phyloP scores from a whole-genome alignment of 2,329 filamentous ascomycete genomes.

The Boeremia exigua region DNA sequence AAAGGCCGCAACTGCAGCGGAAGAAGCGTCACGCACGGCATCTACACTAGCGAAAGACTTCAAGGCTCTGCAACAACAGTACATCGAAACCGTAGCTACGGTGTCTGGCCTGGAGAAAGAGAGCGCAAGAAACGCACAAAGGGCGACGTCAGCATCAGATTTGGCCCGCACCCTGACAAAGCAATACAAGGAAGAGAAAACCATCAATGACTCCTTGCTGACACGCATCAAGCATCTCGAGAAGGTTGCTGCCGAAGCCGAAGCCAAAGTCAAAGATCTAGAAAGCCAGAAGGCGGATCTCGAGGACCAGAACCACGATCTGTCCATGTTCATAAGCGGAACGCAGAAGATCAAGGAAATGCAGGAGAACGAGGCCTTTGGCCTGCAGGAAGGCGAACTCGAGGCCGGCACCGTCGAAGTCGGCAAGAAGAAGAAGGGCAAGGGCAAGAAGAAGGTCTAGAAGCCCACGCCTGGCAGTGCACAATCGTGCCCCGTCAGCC shows the following conservation, averaged over 20 bases:
- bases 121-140: slow-evolving; percentile 59
- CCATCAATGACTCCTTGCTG: slow-evolving; percentile 80
- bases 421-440: slow-evolving; percentile 35
- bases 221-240: slow-evolving; percentile 76
- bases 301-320: slow-evolving; percentile 83
- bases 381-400: slow-evolving; percentile 68
- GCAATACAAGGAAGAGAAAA: slow-evolving; percentile 84
- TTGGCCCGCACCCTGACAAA: slow-evolving; percentile 78
- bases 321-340: slow-evolving; percentile 86
- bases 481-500: not conserved
- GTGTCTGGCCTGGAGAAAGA: slow-evolving; percentile 76
- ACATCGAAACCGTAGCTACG: slow-evolving; percentile 59
- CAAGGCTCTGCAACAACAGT: slow-evolving; percentile 59
- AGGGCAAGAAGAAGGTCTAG: slow-evolving; percentile 31
- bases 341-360: slow-evolving; percentile 79
- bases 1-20: slow-evolving; percentile 71
- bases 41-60: slow-evolving; percentile 60
- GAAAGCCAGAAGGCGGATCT: slow-evolving; percentile 70
- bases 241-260: slow-evolving; percentile 63
- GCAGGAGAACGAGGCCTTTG: slow-evolving; percentile 73
- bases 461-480: not conserved
- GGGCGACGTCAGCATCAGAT: slow-evolving; percentile 73
- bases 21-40: slow-evolving; percentile 62
- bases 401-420: slow-evolving; percentile 46
- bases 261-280: slow-evolving; percentile 51